Conservation (phyloP, 2,329 filamentous ascomycete genomes). For the Purpureocillium takamizusanense region DNA sequence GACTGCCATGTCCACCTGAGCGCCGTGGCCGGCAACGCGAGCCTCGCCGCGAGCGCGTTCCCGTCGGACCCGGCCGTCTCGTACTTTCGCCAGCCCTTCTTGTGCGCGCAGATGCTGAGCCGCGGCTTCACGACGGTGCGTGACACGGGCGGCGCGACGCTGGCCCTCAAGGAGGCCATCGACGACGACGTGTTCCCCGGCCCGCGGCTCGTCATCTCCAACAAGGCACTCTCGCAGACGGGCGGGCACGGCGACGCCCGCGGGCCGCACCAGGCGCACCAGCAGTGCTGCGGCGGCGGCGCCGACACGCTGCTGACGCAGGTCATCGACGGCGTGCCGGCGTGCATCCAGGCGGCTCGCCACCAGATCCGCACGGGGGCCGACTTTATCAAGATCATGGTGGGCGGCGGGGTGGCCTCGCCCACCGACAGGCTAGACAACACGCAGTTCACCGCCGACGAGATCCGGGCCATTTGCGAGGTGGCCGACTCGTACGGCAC, state of each 20-base stretch:
- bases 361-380: conserved; percentile 47
- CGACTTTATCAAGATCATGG: conserved; percentile 56
- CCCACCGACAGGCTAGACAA: conserved; percentile 44
- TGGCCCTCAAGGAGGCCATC: conserved; percentile 47
- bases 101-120: conserved; percentile 38
- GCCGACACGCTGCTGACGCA: conserved; percentile 1
- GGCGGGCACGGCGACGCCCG: conserved; percentile 49
- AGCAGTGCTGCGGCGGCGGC: conserved; percentile 7
- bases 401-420: conserved; percentile 45
- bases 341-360: conserved; percentile 40
- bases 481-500: conserved; percentile 39
- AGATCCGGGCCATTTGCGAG: conserved; percentile 44
- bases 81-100: conserved; percentile 35
- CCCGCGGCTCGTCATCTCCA: conserved; percentile 45
- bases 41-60: conserved; percentile 13
- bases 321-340: conserved; percentile 38
- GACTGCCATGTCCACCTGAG: conserved; percentile 23
- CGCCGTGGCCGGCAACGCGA: conserved; percentile 17
- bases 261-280: conserved; percentile 25
- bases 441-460: conserved; percentile 46
- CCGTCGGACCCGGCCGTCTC: conserved; percentile 24
- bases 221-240: conserved; percentile 45
- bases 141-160: conserved; percentile 47
- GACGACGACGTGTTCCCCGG: conserved; percentile 45
- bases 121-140: conserved; percentile 51